Evolutionary conservation across 1,284 basidiomycete genomes (phyloP).

Genomic region (Boletus smithii): DNA sequence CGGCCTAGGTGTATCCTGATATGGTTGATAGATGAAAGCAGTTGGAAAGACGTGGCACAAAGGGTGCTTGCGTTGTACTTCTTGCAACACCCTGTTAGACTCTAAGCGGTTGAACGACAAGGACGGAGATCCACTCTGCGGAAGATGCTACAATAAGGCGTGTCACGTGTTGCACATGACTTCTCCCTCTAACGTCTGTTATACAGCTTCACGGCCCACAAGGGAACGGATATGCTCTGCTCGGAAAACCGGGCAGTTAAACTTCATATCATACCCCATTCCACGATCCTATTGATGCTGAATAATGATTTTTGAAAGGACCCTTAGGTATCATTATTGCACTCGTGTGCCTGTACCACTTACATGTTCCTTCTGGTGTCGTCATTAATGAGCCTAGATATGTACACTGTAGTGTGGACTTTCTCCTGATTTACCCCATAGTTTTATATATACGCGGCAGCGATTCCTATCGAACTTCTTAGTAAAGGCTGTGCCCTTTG

Average conservation of each 20-base stretch:
- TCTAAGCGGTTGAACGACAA: slow-evolving; percentile 69
- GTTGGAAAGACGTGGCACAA: slow-evolving; percentile 75
- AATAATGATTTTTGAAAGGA: slow-evolving; percentile 13
- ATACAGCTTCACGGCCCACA: slow-evolving; percentile 65
- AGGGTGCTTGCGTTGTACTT: slow-evolving; percentile 66
- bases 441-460: not conserved
- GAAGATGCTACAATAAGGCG: slow-evolving; percentile 71
- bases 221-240: slow-evolving; percentile 68
- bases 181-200: slow-evolving; percentile 5
- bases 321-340: slow-evolving; percentile 26
- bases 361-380: slow-evolving; percentile 16
- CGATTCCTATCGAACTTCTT: not conserved
- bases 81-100: slow-evolving; percentile 63
- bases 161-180: slow-evolving; percentile 16
- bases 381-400: slow-evolving; percentile 12
- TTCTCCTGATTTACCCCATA: slow-evolving; percentile 2
- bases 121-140: slow-evolving; percentile 66
- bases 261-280: not conserved
- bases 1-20: slow-evolving; percentile 13
- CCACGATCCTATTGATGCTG: slow-evolving; percentile 3
- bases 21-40: slow-evolving; percentile 56
- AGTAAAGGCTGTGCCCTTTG: not conserved
- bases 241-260: slow-evolving; percentile 57
- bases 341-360: slow-evolving; percentile 20
- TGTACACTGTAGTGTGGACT: slow-evolving; percentile 14